Evolutionary conservation across 495 filamentous ascomycete species (phyloP).

Genomic region (Chaetomidium leptoderma): DNA sequence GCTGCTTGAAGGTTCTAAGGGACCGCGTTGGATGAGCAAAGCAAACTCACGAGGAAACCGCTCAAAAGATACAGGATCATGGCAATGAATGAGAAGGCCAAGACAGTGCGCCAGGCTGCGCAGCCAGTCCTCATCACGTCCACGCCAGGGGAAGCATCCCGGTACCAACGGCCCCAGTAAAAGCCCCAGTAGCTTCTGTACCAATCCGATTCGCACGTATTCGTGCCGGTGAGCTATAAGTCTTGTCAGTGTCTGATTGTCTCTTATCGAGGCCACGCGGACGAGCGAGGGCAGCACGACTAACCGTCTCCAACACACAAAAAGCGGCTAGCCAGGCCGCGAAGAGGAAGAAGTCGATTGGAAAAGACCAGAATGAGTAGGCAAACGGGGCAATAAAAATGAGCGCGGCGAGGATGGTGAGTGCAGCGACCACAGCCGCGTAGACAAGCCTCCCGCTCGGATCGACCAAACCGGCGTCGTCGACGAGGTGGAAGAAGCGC

Average conservation of each 20-base stretch:
- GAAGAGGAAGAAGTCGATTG: conserved; percentile 21
- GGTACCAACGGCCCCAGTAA: conserved; percentile 26
- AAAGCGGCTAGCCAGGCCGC: conserved; percentile 21
- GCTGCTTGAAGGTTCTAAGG: too few species aligned
- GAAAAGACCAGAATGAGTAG: conserved; percentile 21
- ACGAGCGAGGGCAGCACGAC: too few species aligned
- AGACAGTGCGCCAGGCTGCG: conserved; percentile 20
- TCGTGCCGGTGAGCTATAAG: not conserved
- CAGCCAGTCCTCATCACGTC: conserved; percentile 22
- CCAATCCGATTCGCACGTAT: conserved; percentile 18
- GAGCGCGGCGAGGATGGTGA: conserved; percentile 20
- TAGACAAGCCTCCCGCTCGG: conserved; percentile 21
- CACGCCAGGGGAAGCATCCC: conserved; percentile 10
- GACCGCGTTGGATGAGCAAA: too few species aligned
- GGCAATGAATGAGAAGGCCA: conserved; percentile 25
- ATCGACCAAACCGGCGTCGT: conserved; percentile 12
- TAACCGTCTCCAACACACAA: conserved; percentile 20
- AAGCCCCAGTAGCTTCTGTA: conserved; percentile 24
- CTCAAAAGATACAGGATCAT: conserved; percentile 14
- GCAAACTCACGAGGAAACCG: conserved; percentile 12
- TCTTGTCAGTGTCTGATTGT: too few species aligned
- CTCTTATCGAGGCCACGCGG: too few species aligned
- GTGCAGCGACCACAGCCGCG: conserved; percentile 11
- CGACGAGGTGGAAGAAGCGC: conserved; percentile 17
- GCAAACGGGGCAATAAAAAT: conserved; percentile 19